Evolutionary conservation across 805 yeast species (phyloP).

Genomic region (Crinitomyces ghanaensis): DNA sequence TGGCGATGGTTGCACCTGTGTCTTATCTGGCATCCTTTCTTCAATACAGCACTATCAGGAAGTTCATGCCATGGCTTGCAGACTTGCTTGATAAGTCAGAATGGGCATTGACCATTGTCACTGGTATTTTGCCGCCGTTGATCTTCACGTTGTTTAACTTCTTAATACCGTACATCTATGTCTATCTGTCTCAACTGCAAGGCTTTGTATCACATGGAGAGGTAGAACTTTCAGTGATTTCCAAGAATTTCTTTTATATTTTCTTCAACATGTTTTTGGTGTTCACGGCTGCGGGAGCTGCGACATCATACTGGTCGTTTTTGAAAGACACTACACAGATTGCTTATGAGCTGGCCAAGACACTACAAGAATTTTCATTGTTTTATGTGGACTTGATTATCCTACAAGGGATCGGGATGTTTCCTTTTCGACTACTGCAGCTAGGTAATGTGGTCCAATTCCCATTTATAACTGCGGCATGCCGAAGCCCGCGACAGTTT

Average conservation of each 20-base stretch:
- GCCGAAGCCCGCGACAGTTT: constrained; percentile 77
- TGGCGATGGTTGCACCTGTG: constrained; percentile 72
- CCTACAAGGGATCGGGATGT: constrained; percentile 74
- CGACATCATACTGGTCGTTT: constrained; percentile 64
- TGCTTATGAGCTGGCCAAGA: constrained; percentile 76
- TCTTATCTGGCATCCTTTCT: constrained; percentile 73
- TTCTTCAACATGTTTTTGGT: constrained; percentile 90
- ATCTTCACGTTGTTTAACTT: constrained; percentile 76
- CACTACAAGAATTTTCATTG: constrained; percentile 65
- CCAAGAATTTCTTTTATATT: constrained; percentile 88
- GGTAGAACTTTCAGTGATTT: constrained; percentile 78
- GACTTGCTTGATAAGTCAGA: constrained; percentile 47
- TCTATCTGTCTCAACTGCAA: constrained; percentile 70
- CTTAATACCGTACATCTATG: constrained; percentile 74
- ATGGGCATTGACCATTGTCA: constrained; percentile 69
- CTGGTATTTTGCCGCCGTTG: constrained; percentile 86
- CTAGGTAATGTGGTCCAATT: constrained; percentile 68
- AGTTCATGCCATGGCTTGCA: constrained; percentile 77
- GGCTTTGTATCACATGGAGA: constrained; percentile 89
- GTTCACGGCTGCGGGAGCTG: constrained; percentile 83
- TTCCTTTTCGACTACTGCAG: constrained; percentile 76
- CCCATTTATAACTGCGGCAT: constrained; percentile 50
- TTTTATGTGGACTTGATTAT: constrained; percentile 84
- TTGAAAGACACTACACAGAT: constrained; percentile 82
- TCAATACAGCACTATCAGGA: constrained; percentile 64